Percentiles rank a stretch among this genome's conserved stretches.
Conservation (phyloP, 2,329 filamentous ascomycete genomes). For the Epichloe festucae region DNA sequence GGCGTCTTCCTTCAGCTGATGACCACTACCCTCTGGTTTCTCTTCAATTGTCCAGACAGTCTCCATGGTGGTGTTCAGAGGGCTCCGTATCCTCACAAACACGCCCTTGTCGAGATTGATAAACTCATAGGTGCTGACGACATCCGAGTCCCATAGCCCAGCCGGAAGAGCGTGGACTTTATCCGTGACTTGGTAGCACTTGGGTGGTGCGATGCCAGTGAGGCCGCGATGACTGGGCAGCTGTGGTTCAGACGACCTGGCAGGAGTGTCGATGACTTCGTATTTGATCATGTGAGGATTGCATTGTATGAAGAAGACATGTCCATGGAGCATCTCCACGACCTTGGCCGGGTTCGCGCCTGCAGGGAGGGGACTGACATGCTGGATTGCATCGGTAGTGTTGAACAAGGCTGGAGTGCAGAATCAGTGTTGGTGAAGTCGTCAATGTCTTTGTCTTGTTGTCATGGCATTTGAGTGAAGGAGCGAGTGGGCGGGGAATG, state of each 20-base stretch:
- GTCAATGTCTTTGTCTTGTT: too few species aligned
- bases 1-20: constrained; percentile 36
- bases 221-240: constrained; percentile 17
- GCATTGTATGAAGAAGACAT: constrained; percentile 37
- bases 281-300: constrained; percentile 37
- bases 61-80: constrained; percentile 39
- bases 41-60: constrained; percentile 33
- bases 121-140: constrained; percentile 42
- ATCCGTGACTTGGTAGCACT: constrained; percentile 35
- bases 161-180: constrained; percentile 38
- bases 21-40: constrained; percentile 13
- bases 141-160: constrained; percentile 41
- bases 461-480: not conserved
- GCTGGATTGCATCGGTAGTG: constrained; percentile 27
- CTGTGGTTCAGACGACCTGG: constrained; percentile 13
- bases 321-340: constrained; percentile 36
- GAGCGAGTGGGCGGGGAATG: not conserved
- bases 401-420: constrained; percentile 26
- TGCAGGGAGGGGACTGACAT: constrained; percentile 29
- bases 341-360: constrained; percentile 21
- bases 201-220: constrained; percentile 15
- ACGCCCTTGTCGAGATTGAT: constrained; percentile 34
- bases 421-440: too few species aligned
- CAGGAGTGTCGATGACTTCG: constrained; percentile 20
- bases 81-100: constrained; percentile 38